These are phyloP conservation scores for Daldinia vernicosa DNA, from an alignment of 495 filamentous ascomycete genomes.

Conservation along the genomic window DNA sequence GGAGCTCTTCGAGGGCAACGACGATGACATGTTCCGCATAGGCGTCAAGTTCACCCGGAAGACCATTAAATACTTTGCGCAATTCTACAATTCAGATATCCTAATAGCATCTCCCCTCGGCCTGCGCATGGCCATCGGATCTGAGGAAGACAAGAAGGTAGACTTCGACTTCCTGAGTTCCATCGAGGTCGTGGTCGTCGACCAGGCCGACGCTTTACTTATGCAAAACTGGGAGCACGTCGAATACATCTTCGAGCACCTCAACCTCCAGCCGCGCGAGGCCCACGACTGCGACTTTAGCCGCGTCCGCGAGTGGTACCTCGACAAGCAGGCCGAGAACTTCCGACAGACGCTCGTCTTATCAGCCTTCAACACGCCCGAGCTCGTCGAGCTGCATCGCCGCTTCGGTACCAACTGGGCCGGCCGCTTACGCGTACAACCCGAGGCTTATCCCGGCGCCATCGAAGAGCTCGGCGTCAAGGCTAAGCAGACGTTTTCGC, in stretches of 20 bases:
- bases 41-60: conserved; percentile 95
- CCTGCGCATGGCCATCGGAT: conserved; percentile 86
- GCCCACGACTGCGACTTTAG: conserved; percentile 94
- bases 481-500: conserved; percentile 86
- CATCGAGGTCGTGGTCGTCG: conserved; percentile 87
- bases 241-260: conserved; percentile 86
- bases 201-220: conserved; percentile 90
- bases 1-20: conserved; percentile 91
- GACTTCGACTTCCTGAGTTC: conserved; percentile 94
- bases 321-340: conserved; percentile 81
- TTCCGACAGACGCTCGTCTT: conserved; percentile 86
- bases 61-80: conserved; percentile 91
- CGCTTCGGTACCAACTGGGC: conserved; percentile 79
- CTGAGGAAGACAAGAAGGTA: conserved; percentile 68
- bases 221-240: conserved; percentile 99
- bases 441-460: conserved; percentile 67
- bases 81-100: conserved; percentile 96
- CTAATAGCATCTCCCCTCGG: conserved; percentile 91
- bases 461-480: conserved; percentile 72
- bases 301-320: conserved; percentile 88
- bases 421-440: conserved; percentile 77
- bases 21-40: conserved; percentile 94
- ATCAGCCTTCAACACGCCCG: conserved; percentile 85
- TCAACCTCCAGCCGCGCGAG: conserved; percentile 89
- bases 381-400: conserved; percentile 81